These are phyloP conservation scores for Brettanomyces custersianus DNA, from an alignment of 805 yeast genomes.

Conservation along the genomic window DNA sequence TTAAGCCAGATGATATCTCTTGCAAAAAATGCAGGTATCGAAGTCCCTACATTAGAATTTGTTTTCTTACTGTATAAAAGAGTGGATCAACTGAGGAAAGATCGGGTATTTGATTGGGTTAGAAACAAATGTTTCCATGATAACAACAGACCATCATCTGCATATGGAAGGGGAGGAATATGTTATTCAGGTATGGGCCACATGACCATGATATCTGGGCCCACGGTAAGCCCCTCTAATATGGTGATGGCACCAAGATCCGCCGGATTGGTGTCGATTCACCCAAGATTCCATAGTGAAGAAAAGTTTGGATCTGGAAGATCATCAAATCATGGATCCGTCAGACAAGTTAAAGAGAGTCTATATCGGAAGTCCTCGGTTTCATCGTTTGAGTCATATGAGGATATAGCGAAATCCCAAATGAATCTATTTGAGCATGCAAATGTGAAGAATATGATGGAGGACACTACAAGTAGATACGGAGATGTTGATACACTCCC, in stretches of 20 bases:
- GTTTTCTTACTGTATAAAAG: conserved; percentile 3
- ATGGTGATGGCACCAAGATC: neutral
- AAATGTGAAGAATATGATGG: conserved; percentile 13
- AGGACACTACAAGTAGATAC: conserved; percentile 11
- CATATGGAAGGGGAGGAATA: no score
- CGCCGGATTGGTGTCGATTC: conserved; percentile 1
- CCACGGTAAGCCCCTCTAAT: no score
- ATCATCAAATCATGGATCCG: neutral
- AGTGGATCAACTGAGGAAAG: neutral
- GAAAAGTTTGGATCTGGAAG: neutral
- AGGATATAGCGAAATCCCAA: conserved; percentile 11
- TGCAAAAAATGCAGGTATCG: conserved; percentile 8
- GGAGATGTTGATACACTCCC: conserved; percentile 14
- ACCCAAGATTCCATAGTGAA: conserved; percentile 1
- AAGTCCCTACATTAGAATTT: conserved; percentile 15
- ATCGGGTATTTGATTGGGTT: neutral
- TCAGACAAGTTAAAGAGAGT: conserved; percentile 8
- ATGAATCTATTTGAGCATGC: conserved; percentile 9
- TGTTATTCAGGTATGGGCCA: no score
- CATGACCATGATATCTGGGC: no score
- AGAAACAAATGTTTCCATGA: neutral
- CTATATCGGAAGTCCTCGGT: conserved; percentile 9
- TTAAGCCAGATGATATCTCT: conserved; percentile 13
- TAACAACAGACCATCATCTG: no score
- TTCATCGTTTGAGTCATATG: conserved; percentile 5